A percentile compares a stretch with the other conserved stretches of the same genome.
phyloP scores from a whole-genome alignment of 495 filamentous ascomycete species.

The Thozetella sp. region DNA sequence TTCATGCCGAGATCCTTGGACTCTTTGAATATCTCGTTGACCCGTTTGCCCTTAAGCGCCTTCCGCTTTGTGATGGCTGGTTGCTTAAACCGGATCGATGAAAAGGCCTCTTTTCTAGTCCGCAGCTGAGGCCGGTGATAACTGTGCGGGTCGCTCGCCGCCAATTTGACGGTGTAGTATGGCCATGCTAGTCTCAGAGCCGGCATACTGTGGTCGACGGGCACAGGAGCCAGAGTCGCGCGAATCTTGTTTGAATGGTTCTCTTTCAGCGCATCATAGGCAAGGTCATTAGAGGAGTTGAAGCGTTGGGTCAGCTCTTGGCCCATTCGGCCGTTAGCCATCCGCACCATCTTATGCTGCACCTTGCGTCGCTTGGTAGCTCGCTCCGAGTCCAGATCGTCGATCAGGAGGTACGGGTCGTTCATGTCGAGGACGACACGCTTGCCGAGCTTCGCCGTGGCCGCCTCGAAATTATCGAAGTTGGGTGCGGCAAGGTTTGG shows the following conservation, averaged over 20 bases:
- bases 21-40: constrained; percentile 71
- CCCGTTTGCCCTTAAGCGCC: constrained; percentile 71
- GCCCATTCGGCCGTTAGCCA: constrained; percentile 55
- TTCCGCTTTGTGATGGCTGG: constrained; percentile 78
- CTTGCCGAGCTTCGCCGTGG: constrained; percentile 70
- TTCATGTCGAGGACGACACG: constrained; percentile 84
- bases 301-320: constrained; percentile 74
- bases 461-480: constrained; percentile 56
- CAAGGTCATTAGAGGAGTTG: constrained; percentile 95
- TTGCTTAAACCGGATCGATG: constrained; percentile 58
- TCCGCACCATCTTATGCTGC: constrained; percentile 51
- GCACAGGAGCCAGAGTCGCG: constrained; percentile 81
- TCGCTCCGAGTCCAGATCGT: constrained; percentile 48
- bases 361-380: constrained; percentile 46
- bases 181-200: constrained; percentile 90
- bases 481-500: constrained; percentile 38
- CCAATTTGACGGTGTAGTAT: constrained; percentile 85
- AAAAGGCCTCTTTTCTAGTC: constrained; percentile 56
- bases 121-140: constrained; percentile 80
- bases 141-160: constrained; percentile 77
- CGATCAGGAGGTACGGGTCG: constrained; percentile 82
- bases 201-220: constrained; percentile 89
- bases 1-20: constrained; percentile 78
- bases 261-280: constrained; percentile 93
- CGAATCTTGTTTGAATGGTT: constrained; percentile 96